phyloP scores from a whole-genome alignment of 1,284 basidiomycete genomes.

The Pseudozyma hubeiensis region DNA sequence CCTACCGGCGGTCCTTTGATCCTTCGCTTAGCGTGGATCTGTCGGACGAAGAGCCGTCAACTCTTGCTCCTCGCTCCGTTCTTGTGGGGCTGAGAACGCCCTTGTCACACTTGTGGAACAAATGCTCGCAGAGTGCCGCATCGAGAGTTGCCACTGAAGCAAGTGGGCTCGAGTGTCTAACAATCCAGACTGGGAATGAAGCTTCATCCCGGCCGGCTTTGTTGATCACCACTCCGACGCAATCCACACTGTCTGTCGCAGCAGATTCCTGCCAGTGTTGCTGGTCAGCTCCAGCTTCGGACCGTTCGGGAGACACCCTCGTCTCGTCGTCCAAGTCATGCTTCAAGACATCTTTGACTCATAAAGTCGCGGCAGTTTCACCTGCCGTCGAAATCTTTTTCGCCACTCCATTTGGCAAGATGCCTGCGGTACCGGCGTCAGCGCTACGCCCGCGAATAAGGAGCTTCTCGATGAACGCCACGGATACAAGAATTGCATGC shows the following conservation, averaged over 20 bases:
- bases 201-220: neutral
- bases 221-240: neutral
- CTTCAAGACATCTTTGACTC: neutral
- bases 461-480: too few species aligned
- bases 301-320: neutral
- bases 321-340: neutral
- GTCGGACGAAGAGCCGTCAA: constrained; percentile 9
- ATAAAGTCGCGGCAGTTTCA: neutral
- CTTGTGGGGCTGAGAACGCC: neutral
- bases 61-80: constrained; percentile 1
- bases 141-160: neutral
- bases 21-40: constrained; percentile 42
- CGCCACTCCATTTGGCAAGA: constrained; percentile 13
- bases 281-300: neutral
- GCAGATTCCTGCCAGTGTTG: neutral
- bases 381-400: neutral
- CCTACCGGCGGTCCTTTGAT: constrained; percentile 35
- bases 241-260: neutral
- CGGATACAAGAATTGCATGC: too few species aligned
- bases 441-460: too few species aligned
- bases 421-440: constrained; percentile 1
- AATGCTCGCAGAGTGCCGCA: too few species aligned
- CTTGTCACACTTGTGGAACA: neutral
- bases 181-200: neutral
- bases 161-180: too few species aligned